Evolutionary conservation across 2,329 filamentous ascomycete genomes (phyloP).

Genomic region (Tolypocladium tropicale): DNA sequence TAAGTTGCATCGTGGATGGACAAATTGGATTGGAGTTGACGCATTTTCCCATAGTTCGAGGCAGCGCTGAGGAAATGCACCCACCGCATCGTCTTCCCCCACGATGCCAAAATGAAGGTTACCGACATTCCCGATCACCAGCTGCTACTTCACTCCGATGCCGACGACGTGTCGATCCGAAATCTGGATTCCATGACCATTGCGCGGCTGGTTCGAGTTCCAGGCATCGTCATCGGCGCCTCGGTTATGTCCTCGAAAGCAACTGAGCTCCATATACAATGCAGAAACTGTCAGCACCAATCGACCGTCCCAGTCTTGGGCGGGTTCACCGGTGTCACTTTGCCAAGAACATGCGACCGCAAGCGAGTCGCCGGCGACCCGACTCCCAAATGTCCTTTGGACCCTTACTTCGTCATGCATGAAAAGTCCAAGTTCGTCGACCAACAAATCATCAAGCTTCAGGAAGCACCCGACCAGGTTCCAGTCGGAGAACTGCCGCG

Average conservation of each 20-base stretch:
- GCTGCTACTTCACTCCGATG: slow-evolving; percentile 85
- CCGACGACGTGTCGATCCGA: slow-evolving; percentile 84
- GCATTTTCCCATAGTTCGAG: slow-evolving; percentile 59
- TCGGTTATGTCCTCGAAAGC: slow-evolving; percentile 96
- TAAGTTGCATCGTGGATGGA: slow-evolving; percentile 29
- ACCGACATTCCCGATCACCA: slow-evolving; percentile 75
- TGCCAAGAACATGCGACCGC: slow-evolving; percentile 70
- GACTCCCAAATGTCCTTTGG: slow-evolving; percentile 71
- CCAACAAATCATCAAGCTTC: slow-evolving; percentile 94
- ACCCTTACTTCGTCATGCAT: slow-evolving; percentile 92
- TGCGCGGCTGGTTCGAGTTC: slow-evolving; percentile 88
- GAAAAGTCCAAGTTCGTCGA: slow-evolving; percentile 93
- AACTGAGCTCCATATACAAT: slow-evolving; percentile 76
- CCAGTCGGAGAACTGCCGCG: slow-evolving; percentile 91
- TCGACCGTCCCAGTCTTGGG: slow-evolving; percentile 64
- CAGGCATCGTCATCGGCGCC: slow-evolving; percentile 94
- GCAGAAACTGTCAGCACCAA: slow-evolving; percentile 70
- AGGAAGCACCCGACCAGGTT: slow-evolving; percentile 95
- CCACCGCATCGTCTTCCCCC: slow-evolving; percentile 83
- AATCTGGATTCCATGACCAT: slow-evolving; percentile 90
- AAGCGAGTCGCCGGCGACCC: slow-evolving; percentile 53
- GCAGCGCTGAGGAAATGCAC: slow-evolving; percentile 82
- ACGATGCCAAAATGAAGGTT: slow-evolving; percentile 42
- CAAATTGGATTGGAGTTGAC: neutral
- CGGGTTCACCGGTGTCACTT: slow-evolving; percentile 77